Evolutionary conservation across 352 stramenopile species (phyloP).

Genomic region (Pythium biforme): DNA sequence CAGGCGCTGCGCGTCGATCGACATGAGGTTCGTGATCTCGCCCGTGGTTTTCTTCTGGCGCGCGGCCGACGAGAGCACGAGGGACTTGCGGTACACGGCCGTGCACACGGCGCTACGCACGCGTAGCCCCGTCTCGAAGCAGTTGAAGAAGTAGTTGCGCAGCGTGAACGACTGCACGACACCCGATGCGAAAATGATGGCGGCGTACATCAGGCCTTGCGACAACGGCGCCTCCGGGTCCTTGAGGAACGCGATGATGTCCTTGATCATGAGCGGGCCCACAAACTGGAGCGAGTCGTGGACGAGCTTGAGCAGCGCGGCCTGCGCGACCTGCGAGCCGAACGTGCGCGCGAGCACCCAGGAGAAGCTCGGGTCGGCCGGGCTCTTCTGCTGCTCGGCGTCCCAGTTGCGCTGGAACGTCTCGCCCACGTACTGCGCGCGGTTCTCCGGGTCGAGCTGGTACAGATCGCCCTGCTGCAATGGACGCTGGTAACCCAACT

Average conservation of each 20-base stretch:
- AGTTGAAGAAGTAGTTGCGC: slow-evolving; percentile 86
- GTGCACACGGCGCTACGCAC: slow-evolving; percentile 72
- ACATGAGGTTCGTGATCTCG: slow-evolving; percentile 98
- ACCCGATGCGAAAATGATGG: slow-evolving; percentile 64
- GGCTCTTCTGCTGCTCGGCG: slow-evolving; percentile 25
- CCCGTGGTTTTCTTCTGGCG: slow-evolving; percentile 83
- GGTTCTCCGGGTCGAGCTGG: slow-evolving; percentile 78
- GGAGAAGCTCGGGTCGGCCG: slow-evolving; percentile 23
- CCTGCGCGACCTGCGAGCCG: slow-evolving; percentile 35
- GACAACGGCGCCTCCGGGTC: slow-evolving; percentile 56
- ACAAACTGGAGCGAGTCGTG: slow-evolving; percentile 87
- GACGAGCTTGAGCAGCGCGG: slow-evolving; percentile 74
- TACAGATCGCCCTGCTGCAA: slow-evolving; percentile 84
- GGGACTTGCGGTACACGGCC: slow-evolving; percentile 76
- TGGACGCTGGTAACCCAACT: slow-evolving; percentile 73
- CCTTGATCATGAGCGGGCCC: slow-evolving; percentile 77
- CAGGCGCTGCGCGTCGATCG: slow-evolving; percentile 94
- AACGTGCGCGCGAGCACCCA: slow-evolving; percentile 21
- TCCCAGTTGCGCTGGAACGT: slow-evolving; percentile 53
- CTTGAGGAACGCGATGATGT: slow-evolving; percentile 80
- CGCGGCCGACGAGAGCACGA: slow-evolving; percentile 80
- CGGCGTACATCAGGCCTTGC: slow-evolving; percentile 60
- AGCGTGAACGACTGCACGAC: slow-evolving; percentile 74
- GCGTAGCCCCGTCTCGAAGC: slow-evolving; percentile 76
- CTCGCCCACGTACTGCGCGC: slow-evolving; percentile 39